Conservation (phyloP, 169 alveolate species). For the Neospora caninum region DNA sequence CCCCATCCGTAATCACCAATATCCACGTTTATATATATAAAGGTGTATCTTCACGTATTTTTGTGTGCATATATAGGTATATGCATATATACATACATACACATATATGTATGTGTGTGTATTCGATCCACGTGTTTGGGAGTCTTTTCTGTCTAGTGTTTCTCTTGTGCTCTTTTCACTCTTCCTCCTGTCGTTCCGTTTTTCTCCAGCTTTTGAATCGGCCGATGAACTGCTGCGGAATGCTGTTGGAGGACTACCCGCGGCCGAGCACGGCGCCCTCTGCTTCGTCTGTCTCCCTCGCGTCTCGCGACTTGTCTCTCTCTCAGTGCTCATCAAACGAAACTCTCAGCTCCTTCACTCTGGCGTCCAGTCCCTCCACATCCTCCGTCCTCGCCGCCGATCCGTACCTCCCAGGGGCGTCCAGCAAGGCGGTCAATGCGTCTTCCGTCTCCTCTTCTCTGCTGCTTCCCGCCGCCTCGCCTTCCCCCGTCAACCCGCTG, state of each 20-base stretch:
- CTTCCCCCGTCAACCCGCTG: not conserved
- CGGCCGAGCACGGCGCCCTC: not conserved
- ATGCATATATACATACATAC: no score
- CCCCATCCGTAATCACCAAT: not conserved
- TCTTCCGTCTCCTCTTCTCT: no score
- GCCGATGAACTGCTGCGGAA: slow-evolving; percentile 25
- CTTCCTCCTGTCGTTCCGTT: not conserved
- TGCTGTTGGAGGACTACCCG: slow-evolving; percentile 8
- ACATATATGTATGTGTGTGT: no score
- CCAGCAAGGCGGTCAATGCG: not conserved
- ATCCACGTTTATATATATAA: not conserved
- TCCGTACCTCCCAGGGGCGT: not conserved
- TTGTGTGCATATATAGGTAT: no score
- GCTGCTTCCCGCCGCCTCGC: not conserved
- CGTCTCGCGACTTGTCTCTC: not conserved
- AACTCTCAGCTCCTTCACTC: not conserved
- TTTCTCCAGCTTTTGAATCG: slow-evolving; percentile 1
- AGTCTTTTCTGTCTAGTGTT: no score
- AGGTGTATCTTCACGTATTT: no score
- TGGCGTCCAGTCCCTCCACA: not conserved
- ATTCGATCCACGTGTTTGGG: no score
- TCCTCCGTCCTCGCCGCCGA: not conserved
- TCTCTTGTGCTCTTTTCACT: not conserved
- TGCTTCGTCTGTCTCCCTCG: not conserved
- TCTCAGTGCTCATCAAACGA: not conserved